Conservation (phyloP, 768 basidiomycete species). For the Boletus vinaceobasis region DNA sequence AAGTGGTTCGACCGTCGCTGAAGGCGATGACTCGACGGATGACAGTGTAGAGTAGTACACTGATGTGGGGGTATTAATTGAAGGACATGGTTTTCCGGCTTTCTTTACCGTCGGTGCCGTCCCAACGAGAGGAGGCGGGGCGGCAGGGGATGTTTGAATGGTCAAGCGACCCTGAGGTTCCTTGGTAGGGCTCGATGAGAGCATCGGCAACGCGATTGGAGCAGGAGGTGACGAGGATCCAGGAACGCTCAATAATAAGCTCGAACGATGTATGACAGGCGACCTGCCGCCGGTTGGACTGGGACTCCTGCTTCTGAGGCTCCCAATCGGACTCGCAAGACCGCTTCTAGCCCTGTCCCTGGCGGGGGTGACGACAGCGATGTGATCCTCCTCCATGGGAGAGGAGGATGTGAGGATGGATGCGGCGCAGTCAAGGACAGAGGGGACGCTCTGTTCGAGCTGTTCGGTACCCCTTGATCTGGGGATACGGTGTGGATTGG, state of each 20-base stretch:
- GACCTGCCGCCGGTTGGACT: constrained; percentile 49
- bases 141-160: constrained; percentile 24
- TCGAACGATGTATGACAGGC: constrained; percentile 36
- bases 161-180: constrained; percentile 19
- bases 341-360: constrained; percentile 47
- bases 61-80: constrained; percentile 47
- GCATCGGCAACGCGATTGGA: constrained; percentile 20
- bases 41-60: constrained; percentile 44
- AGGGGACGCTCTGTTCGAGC: constrained; percentile 77
- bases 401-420: constrained; percentile 53
- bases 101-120: constrained; percentile 4
- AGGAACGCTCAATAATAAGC: constrained; percentile 50
- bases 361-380: constrained; percentile 62
- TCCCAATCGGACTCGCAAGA: constrained; percentile 62
- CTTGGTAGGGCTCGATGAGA: constrained; percentile 28
- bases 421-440: constrained; percentile 82
- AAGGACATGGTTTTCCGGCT: constrained; percentile 15
- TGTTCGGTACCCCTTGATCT: constrained; percentile 70
- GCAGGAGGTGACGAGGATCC: constrained; percentile 26
- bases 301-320: constrained; percentile 62
- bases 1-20: constrained; percentile 35
- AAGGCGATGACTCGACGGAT: constrained; percentile 38
- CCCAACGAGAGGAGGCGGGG: constrained; percentile 2
- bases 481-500: constrained; percentile 71
- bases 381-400: constrained; percentile 49